phyloP scores from a whole-genome alignment of 257 asterid genomes.

The Ballota nigra region DNA sequence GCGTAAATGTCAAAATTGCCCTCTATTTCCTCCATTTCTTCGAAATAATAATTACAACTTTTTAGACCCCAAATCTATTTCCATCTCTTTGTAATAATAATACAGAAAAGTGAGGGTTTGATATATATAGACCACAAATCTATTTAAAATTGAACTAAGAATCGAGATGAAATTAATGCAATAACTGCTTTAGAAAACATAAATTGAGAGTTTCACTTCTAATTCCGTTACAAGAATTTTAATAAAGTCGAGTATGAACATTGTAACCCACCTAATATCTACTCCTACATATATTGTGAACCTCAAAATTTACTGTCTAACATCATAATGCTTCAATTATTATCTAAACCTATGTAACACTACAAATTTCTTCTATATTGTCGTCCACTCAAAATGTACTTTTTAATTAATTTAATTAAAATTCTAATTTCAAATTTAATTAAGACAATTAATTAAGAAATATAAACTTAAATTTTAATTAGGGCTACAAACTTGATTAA shows the following conservation, averaged over 20 bases:
- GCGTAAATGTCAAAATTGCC: constrained; percentile 8
- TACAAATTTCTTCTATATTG: no score
- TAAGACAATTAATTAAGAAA: no score
- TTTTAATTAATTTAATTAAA: no score
- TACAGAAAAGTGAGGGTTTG: background rate
- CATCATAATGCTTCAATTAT: no score
- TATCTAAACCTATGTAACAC: no score
- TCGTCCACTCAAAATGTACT: no score
- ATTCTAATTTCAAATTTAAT: no score
- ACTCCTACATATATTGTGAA: no score
- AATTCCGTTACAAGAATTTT: background rate
- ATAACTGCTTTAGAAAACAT: background rate
- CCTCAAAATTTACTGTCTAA: no score
- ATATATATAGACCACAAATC: background rate
- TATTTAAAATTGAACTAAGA: background rate
- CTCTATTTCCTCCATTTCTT: background rate
- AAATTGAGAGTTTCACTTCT: background rate
- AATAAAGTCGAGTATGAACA: background rate
- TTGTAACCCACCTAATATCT: background rate
- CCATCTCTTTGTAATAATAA: background rate
- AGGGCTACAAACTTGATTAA: no score
- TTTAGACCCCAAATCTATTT: background rate
- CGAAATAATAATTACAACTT: background rate
- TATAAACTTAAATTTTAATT: no score
- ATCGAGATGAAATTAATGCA: background rate